Conservation (phyloP, 306 rosid species). For the Gynostemma pentaphyllum region DNA sequence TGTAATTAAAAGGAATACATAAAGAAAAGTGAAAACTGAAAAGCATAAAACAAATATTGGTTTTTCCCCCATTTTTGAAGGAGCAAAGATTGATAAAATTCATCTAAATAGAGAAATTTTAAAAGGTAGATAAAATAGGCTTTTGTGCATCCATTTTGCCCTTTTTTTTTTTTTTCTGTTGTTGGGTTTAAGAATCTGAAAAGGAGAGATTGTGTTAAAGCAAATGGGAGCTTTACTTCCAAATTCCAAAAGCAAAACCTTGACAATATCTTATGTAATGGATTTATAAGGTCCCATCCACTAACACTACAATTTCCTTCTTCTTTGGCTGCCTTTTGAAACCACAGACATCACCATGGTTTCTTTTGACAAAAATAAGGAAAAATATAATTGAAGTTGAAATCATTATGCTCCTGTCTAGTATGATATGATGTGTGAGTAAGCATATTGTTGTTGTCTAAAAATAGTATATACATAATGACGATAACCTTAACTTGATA, state of each 20-base stretch:
- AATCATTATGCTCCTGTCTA: background rate
- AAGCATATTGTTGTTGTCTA: no score
- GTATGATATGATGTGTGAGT: no score
- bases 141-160: background rate
- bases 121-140: background rate
- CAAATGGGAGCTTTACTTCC: no score
- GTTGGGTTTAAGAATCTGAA: no score
- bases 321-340: background rate
- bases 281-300: conserved; percentile 2
- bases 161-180: background rate
- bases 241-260: background rate
- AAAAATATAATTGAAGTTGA: background rate
- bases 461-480: no score
- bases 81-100: no score
- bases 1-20: no score
- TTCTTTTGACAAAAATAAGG: background rate
- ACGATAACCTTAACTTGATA: no score
- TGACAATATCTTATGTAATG: background rate
- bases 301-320: background rate
- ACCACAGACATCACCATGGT: background rate
- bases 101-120: background rate
- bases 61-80: no score
- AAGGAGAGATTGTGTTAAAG: background rate
- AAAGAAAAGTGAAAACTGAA: no score
- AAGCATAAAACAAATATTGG: no score